Conservation (phyloP, 2,329 filamentous ascomycete genomes). For the Ophiostoma perfectum region DNA sequence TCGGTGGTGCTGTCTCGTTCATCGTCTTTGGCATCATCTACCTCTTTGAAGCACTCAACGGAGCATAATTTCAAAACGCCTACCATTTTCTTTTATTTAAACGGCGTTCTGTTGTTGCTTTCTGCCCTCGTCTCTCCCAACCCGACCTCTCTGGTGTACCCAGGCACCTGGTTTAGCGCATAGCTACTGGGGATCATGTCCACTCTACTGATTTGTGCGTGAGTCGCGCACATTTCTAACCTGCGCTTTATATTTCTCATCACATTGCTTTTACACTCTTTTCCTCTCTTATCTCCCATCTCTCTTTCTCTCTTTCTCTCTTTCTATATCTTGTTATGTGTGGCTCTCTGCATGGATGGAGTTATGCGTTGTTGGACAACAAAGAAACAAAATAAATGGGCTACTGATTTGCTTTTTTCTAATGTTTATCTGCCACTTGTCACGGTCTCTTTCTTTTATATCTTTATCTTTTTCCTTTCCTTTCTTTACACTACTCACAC, state of each 20-base stretch:
- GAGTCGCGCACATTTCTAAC: not conserved
- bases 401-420: slow-evolving; percentile 14
- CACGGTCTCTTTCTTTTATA: slow-evolving; percentile 14
- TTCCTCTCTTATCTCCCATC: not conserved
- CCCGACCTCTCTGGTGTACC: not conserved
- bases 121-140: not conserved
- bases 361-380: slow-evolving; percentile 25
- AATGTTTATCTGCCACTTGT: not conserved
- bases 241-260: not conserved
- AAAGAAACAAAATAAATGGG: slow-evolving; percentile 20
- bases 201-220: not conserved
- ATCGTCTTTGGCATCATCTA: slow-evolving; percentile 90
- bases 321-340: slow-evolving; percentile 14
- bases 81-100: not conserved
- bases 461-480: not conserved
- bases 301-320: not conserved
- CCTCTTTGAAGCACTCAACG: slow-evolving; percentile 69
- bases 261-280: not conserved
- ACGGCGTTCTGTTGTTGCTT: not conserved
- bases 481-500: not conserved
- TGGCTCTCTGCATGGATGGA: slow-evolving; percentile 27
- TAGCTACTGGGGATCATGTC: not conserved
- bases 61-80: slow-evolving; percentile 19
- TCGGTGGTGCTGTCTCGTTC: slow-evolving; percentile 87
- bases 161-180: not conserved